Percentiles rank a stretch among this genome's conserved stretches.
Evolutionary conservation across 805 yeast genomes (phyloP).

Genomic region (Candida sanyiensis): DNA sequence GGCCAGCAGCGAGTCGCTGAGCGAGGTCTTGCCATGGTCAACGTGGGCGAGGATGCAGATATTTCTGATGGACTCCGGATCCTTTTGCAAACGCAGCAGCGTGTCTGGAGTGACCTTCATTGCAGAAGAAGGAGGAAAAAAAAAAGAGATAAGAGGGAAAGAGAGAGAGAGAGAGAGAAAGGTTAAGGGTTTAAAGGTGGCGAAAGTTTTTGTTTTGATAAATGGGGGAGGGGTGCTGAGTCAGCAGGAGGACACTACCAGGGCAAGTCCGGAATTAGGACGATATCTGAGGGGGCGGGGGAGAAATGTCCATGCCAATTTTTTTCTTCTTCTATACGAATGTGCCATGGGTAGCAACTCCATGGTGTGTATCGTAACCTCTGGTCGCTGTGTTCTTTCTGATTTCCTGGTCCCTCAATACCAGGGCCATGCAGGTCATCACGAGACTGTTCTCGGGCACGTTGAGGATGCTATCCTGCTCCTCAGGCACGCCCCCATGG

Average conservation of each 20-base stretch:
- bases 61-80: slow-evolving; percentile 70
- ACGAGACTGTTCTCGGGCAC: slow-evolving; percentile 20
- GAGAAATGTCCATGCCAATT: too few relatives aligned
- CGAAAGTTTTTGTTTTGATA: too few relatives aligned
- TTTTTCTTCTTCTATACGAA: too few relatives aligned
- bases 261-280: too few relatives aligned
- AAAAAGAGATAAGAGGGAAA: neutral
- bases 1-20: slow-evolving; percentile 87
- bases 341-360: too few relatives aligned
- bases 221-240: too few relatives aligned
- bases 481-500: slow-evolving; percentile 1
- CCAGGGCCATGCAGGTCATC: slow-evolving; percentile 21
- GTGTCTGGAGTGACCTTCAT: slow-evolving; percentile 61
- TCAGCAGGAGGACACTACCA: too few relatives aligned
- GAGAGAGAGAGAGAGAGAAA: neutral
- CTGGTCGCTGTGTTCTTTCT: slow-evolving; percentile 20
- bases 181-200: neutral
- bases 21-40: slow-evolving; percentile 96
- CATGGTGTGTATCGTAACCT: too few relatives aligned
- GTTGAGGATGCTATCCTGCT: slow-evolving; percentile 11
- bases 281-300: too few relatives aligned
- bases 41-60: slow-evolving; percentile 97
- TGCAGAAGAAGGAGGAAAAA: too few relatives aligned
- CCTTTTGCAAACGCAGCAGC: slow-evolving; percentile 59
- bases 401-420: slow-evolving; percentile 22